A percentile compares a stretch with the other conserved stretches of the same genome.
phyloP scores from a whole-genome alignment of 805 yeast genomes.

The Wickerhamomyces hampshirensis region DNA sequence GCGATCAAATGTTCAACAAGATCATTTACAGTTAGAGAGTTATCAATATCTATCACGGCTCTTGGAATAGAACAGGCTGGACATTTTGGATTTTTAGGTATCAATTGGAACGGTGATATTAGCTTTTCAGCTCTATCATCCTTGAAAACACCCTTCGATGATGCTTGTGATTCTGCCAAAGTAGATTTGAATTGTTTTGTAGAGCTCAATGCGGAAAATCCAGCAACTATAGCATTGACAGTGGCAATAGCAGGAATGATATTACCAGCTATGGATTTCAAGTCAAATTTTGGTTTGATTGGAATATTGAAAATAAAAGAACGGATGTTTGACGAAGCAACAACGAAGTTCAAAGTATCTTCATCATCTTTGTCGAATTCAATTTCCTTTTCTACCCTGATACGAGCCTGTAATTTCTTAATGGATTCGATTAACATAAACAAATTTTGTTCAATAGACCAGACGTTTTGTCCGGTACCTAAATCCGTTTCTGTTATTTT shows the following conservation, averaged over 20 bases:
- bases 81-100: conserved; percentile 66
- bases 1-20: conserved; percentile 45
- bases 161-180: conserved; percentile 25
- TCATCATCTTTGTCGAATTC: conserved; percentile 94
- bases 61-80: conserved; percentile 57
- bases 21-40: conserved; percentile 38
- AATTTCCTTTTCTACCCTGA: conserved; percentile 32
- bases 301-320: conserved; percentile 68
- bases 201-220: conserved; percentile 75
- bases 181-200: conserved; percentile 43
- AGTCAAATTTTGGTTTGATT: conserved; percentile 71
- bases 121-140: conserved; percentile 54
- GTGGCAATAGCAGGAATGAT: conserved; percentile 98
- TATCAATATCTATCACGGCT: conserved; percentile 40
- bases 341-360: conserved; percentile 85
- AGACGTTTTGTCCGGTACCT: conserved; percentile 35
- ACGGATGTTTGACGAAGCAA: conserved; percentile 77
- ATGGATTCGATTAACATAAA: conserved; percentile 50
- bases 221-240: conserved; percentile 93
- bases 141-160: conserved; percentile 47
- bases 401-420: conserved; percentile 45
- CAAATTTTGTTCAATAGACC: conserved; percentile 64
- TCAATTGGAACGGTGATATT: conserved; percentile 57
- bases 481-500: conserved; percentile 17
- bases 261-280: conserved; percentile 94